phyloP scores from a whole-genome alignment of 768 basidiomycete genomes.

The Arthromyces matolae region DNA sequence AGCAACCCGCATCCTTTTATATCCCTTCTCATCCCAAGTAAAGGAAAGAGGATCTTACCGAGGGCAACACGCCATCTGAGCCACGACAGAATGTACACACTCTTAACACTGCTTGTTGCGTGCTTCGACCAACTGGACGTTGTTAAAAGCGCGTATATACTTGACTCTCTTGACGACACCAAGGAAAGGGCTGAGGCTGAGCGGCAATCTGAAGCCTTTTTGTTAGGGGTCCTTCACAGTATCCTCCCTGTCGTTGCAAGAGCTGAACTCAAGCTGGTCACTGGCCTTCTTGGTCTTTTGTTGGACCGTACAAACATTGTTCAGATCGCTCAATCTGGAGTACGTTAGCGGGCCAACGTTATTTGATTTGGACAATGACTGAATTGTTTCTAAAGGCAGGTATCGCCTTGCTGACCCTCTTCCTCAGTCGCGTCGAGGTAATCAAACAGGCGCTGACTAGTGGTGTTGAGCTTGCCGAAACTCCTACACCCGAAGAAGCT shows the following conservation, averaged over 20 bases:
- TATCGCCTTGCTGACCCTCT: conserved; percentile 82
- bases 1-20: conserved; percentile 97
- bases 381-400: conserved; percentile 62
- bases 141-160: conserved; percentile 67
- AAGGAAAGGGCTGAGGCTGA: conserved; percentile 68
- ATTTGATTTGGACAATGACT: conserved; percentile 2
- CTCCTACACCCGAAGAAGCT: conserved; percentile 66
- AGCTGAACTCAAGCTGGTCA: conserved; percentile 76
- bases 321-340: conserved; percentile 74
- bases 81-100: conserved; percentile 74
- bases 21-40: conserved; percentile 79
- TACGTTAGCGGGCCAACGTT: conserved; percentile 33
- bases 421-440: conserved; percentile 89
- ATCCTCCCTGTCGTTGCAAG: conserved; percentile 79
- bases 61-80: conserved; percentile 83
- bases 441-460: conserved; percentile 70
- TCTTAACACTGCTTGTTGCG: conserved; percentile 88
- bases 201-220: conserved; percentile 86
- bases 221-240: conserved; percentile 81
- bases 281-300: conserved; percentile 80
- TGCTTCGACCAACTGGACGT: conserved; percentile 95
- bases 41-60: conserved; percentile 91
- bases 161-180: conserved; percentile 65
- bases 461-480: conserved; percentile 50
- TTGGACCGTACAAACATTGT: conserved; percentile 76